Conservation (phyloP, 768 basidiomycete species). For the Tulasnella sp. region DNA sequence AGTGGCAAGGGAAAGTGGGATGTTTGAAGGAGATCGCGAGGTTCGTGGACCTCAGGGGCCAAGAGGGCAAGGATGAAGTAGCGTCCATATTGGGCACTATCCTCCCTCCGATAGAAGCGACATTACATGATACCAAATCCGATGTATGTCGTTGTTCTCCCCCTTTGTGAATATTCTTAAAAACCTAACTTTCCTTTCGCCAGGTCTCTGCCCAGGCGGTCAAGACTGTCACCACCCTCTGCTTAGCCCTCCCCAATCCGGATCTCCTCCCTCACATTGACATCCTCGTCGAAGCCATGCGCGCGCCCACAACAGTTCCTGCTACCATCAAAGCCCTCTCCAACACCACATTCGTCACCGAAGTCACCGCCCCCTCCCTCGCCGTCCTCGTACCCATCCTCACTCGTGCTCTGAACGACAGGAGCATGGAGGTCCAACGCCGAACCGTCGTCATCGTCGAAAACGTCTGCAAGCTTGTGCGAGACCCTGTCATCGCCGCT, state of each 20-base stretch:
- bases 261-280: slow-evolving; percentile 86
- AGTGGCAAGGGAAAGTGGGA: slow-evolving; percentile 94
- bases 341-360: slow-evolving; percentile 91
- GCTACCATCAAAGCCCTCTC: slow-evolving; percentile 92
- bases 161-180: background rate
- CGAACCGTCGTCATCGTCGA: slow-evolving; percentile 90
- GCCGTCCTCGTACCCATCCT: slow-evolving; percentile 91
- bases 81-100: slow-evolving; percentile 72
- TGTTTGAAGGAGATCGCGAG: slow-evolving; percentile 74
- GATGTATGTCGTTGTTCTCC: slow-evolving; percentile 49
- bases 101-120: slow-evolving; percentile 74
- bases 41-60: slow-evolving; percentile 40
- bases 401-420: slow-evolving; percentile 81
- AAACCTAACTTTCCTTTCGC: no score
- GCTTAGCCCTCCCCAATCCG: slow-evolving; percentile 82
- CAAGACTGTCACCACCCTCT: slow-evolving; percentile 83
- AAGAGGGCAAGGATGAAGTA: slow-evolving; percentile 57
- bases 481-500: slow-evolving; percentile 81
- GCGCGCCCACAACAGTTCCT: slow-evolving; percentile 69
- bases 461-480: slow-evolving; percentile 94
- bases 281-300: slow-evolving; percentile 88
- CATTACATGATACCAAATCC: slow-evolving; percentile 94
- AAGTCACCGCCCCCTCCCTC: slow-evolving; percentile 91
- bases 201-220: slow-evolving; percentile 80
- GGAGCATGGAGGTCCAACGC: slow-evolving; percentile 93